These are phyloP conservation scores for Tolypocladium paradoxum DNA, from an alignment of 2,329 filamentous ascomycete genomes.

Conservation along the genomic window DNA sequence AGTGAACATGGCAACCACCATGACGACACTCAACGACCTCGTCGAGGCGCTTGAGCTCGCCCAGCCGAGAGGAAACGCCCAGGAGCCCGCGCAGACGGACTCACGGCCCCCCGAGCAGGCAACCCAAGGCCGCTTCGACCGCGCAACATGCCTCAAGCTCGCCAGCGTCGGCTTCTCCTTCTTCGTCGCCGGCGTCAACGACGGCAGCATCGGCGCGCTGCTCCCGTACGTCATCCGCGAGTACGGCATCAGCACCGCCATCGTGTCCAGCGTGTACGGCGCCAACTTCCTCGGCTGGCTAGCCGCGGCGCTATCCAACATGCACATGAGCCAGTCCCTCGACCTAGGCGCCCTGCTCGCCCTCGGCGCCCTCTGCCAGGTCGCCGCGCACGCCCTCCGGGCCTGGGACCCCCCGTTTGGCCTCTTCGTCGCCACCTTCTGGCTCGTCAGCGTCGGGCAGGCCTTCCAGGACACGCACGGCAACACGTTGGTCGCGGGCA, in stretches of 20 bases:
- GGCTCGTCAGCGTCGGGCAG: slow-evolving; percentile 46
- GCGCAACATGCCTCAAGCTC: slow-evolving; percentile 32
- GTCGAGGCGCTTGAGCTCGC: too few species aligned
- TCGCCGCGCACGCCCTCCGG: slow-evolving; percentile 41
- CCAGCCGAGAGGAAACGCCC: slow-evolving; percentile 12
- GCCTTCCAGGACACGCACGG: slow-evolving; percentile 56
- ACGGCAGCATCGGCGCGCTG: slow-evolving; percentile 52
- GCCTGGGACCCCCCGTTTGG: slow-evolving; percentile 49
- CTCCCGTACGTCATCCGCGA: slow-evolving; percentile 51
- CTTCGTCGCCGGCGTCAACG: slow-evolving; percentile 55
- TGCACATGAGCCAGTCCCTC: slow-evolving; percentile 38
- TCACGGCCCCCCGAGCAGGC: too few species aligned
- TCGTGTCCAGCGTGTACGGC: slow-evolving; percentile 42
- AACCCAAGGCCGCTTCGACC: too few species aligned
- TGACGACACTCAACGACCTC: too few species aligned
- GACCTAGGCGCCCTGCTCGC: slow-evolving; percentile 45
- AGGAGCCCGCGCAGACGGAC: too few species aligned
- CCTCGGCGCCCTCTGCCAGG: slow-evolving; percentile 44
- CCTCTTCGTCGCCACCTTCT: slow-evolving; percentile 47
- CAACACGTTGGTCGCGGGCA: too few species aligned
- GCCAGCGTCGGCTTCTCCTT: slow-evolving; percentile 48
- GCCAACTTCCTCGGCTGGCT: slow-evolving; percentile 51
- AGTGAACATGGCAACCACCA: too few species aligned
- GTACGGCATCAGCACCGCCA: slow-evolving; percentile 41
- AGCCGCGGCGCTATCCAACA: slow-evolving; percentile 44